A percentile compares a stretch with the other conserved stretches of the same genome.
Conservation (phyloP, 371 early-diverging fungal genomes). For the Mortierella sp. region DNA sequence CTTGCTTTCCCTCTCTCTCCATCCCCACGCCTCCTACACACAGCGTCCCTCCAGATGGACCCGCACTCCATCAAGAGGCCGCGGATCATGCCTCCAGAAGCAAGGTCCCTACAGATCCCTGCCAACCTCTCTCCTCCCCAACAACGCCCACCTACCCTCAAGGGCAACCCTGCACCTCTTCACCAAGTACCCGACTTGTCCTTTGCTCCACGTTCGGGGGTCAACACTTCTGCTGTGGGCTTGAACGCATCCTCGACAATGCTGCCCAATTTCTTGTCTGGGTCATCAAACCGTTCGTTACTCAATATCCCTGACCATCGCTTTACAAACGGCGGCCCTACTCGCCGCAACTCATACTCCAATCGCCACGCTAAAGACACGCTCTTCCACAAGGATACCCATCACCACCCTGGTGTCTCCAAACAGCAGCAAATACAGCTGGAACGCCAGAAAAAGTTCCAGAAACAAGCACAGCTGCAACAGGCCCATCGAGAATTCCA, state of each 20-base stretch:
- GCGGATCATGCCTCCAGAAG: slow-evolving; percentile 38
- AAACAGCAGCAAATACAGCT: slow-evolving; percentile 21
- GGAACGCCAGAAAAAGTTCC: slow-evolving; percentile 28
- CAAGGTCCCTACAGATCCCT: not conserved
- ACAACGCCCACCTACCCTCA: not conserved
- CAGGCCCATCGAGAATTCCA: slow-evolving; percentile 45
- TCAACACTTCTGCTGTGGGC: slow-evolving; percentile 22
- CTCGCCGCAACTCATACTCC: slow-evolving; percentile 17
- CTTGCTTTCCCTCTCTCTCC: not conserved
- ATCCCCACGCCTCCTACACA: not conserved
- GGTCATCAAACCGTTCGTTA: slow-evolving; percentile 16
- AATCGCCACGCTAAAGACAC: slow-evolving; percentile 26
- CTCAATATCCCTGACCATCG: not conserved
- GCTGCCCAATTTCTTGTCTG: not conserved
- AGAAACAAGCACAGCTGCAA: slow-evolving; percentile 32
- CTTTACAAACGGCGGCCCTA: not conserved
- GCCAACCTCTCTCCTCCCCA: not conserved
- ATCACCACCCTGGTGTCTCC: slow-evolving; percentile 18
- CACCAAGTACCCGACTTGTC: not conserved
- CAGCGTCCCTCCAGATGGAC: slow-evolving; percentile 23
- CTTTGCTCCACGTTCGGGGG: not conserved
- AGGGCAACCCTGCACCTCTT: not conserved
- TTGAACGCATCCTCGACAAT: slow-evolving; percentile 13
- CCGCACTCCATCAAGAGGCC: slow-evolving; percentile 47
- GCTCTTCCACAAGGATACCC: slow-evolving; percentile 46